These are phyloP conservation scores for Ceratocystiopsis brevicomis DNA, from an alignment of 2,329 filamentous ascomycete genomes.

Conservation along the genomic window DNA sequence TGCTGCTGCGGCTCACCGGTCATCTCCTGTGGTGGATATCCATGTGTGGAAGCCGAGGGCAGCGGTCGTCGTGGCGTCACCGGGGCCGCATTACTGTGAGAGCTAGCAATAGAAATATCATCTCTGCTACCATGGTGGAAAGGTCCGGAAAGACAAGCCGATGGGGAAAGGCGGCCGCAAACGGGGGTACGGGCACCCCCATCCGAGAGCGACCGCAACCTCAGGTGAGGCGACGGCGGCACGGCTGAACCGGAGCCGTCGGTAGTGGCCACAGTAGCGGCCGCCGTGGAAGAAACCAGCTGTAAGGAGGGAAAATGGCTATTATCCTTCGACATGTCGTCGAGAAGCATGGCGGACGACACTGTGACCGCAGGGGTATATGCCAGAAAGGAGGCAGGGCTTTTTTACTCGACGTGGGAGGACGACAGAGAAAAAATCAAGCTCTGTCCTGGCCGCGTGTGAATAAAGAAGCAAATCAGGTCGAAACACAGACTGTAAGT, in stretches of 20 bases:
- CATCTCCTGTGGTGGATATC: slow-evolving; percentile 16
- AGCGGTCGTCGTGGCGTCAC: slow-evolving; percentile 50
- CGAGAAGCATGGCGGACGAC: too few species aligned
- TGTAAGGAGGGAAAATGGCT: too few species aligned
- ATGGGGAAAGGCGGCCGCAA: slow-evolving; percentile 30
- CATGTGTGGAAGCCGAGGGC: slow-evolving; percentile 22
- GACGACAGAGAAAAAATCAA: too few species aligned
- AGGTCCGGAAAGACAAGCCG: slow-evolving; percentile 36
- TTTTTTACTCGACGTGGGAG: too few species aligned
- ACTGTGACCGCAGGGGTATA: too few species aligned
- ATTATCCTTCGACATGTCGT: too few species aligned
- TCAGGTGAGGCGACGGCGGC: slow-evolving; percentile 25
- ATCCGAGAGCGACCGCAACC: slow-evolving; percentile 47
- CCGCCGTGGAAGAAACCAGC: background rate
- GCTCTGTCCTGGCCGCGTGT: too few species aligned
- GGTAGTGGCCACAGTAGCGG: background rate
- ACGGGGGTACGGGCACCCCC: slow-evolving; percentile 30
- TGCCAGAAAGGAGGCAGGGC: too few species aligned
- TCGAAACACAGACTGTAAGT: too few species aligned
- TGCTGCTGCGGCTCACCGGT: slow-evolving; percentile 28
- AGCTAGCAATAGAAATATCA: slow-evolving; percentile 35
- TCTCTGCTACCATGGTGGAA: slow-evolving; percentile 40
- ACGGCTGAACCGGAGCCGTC: background rate
- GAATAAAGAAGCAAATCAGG: too few species aligned
- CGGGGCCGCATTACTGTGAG: slow-evolving; percentile 23